Base-by-base conservation (phyloP, 768 basidiomycete species). In the Leccinum rimulosum region DNA sequence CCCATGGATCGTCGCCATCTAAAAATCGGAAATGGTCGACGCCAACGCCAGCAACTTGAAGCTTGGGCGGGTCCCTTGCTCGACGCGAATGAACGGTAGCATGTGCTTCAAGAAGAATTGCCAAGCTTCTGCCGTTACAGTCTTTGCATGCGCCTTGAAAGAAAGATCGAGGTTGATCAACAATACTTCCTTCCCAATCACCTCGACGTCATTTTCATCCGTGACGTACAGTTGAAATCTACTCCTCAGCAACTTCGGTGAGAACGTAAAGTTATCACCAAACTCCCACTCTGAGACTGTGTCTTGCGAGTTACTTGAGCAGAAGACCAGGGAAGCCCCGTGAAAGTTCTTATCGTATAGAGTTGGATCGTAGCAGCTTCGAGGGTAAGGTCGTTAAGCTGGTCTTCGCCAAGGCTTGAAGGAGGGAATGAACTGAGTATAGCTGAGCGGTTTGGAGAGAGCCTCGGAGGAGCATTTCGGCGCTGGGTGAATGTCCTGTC, bases 121-220 rank as follows among this genome's bases (percentile, higher is more conserved):
- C 92, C 92, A 95, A 4, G 93, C 83, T 57, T 90, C 84, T 0
- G 88, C 83, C 48, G 93, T 78, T 2, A 84, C 76, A 2, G 82
- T 83, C 70, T 95, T 90, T 1, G 90, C 81, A 65, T 96, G 88
- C 22, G 90, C 79, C 43, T 22, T 22, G 22, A 97, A 76, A 1
- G 93, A 95, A 51, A 95, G 81, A 68, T 95, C 94, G 63, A 94
- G 80, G 71, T 96, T 97, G 70, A 95, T 84, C 1, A 86, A 84
- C 50, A 83, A 77, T 4, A 93, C 74, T 36, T 81, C 79, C 52
- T 80, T 83, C 63, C 89, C 82, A 14, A 85, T 75, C 5, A 74
- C 74, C 11, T 84, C 80, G 1, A 77, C 73, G 10, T 73, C 75
- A 6, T 82, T 76, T 12, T 76, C 73, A 2, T 71, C 63, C 4